Evolutionary conservation across 805 yeast species (phyloP).

Genomic region (Candida xiaguanensis): DNA sequence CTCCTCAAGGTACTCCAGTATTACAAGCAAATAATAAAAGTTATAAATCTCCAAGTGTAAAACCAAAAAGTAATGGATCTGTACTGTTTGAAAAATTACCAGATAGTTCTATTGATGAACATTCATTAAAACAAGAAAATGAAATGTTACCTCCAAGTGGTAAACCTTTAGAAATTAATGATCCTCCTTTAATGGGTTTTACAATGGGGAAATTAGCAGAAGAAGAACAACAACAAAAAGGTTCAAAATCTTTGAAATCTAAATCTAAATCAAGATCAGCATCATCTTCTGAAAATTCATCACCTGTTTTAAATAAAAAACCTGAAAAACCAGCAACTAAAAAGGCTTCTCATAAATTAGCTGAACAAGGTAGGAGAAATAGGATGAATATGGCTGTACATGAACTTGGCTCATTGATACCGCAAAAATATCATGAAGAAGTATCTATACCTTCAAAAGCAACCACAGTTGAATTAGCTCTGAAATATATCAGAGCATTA

Average conservation of each 20-base stretch:
- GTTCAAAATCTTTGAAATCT: neutral
- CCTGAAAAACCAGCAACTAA: conserved; percentile 39
- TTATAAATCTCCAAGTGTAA: conserved; percentile 30
- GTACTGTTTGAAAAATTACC: conserved; percentile 25
- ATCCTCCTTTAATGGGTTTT: conserved; percentile 42
- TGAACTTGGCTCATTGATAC: conserved; percentile 67
- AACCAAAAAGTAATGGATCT: conserved; percentile 18
- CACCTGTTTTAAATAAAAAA: conserved; percentile 16
- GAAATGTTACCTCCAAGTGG: conserved; percentile 34
- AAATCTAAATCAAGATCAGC: conserved; percentile 11
- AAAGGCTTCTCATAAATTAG: conserved; percentile 79
- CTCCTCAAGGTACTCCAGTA: conserved; percentile 44
- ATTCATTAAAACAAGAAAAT: neutral
- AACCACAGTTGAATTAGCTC: conserved; percentile 89
- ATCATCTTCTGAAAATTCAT: conserved; percentile 15
- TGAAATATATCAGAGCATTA: conserved; percentile 53
- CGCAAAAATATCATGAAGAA: conserved; percentile 54
- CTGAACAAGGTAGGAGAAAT: conserved; percentile 95
- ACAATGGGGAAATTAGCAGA: conserved; percentile 45
- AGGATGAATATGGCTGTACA: conserved; percentile 85
- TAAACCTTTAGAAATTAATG: conserved; percentile 19
- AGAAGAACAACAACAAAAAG: conserved; percentile 13
- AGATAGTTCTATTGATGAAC: conserved; percentile 17
- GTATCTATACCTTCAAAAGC: conserved; percentile 81
- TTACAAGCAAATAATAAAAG: conserved; percentile 23